Base-by-base conservation (phyloP, 2,329 filamentous ascomycete species). In the Ophiostoma novo-ulmi region DNA sequence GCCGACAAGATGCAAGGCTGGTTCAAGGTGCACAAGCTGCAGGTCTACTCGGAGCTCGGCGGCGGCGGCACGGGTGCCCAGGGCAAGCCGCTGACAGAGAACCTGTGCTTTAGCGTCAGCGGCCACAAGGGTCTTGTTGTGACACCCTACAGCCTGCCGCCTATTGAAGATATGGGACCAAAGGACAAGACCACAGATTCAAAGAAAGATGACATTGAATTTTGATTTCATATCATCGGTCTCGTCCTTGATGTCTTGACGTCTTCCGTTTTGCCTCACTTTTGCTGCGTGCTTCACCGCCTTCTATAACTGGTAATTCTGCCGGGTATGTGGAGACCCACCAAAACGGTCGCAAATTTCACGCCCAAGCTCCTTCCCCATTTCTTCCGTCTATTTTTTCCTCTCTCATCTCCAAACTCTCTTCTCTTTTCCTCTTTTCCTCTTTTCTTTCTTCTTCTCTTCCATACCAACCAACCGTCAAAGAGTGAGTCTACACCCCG, bases 71-170 rank as follows among this genome's bases (percentile, higher is more conserved):
- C 92, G 17, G 89, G 88, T 11, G 85, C 87, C 1, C 88, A 88
- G 72, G 84, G 86, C 55, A 87, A 87, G 71, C 88, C 88, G 73
- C 85, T 90, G 70, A 89, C 91, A 35, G 92, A 97, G 76, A 93
- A 97, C 79, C 86, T 97, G 80, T 93, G 93, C 5, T 99, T 99
- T 79, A 94, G 89, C 72, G 81, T 99, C 69, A 97, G 93, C 78
- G 85, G 92, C 76, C 85, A 87, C 2, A 89, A 87, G 75, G 94
- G 92, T 69, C 88, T 99, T 74, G 86, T 92, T 55, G 93, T 99
- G 74, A 91, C 90, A 76, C 93, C 93, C 0, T 97, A 93, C 79
- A 95, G 91, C 78, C 82, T 99, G 63, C 95, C 95, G 36, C 95
- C 95, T 0, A 83, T 94, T 58, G 91, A 93, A 70, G 92, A 91